Conservation (phyloP, 305 asterid genomes). For the Fraxinus floribunda region DNA sequence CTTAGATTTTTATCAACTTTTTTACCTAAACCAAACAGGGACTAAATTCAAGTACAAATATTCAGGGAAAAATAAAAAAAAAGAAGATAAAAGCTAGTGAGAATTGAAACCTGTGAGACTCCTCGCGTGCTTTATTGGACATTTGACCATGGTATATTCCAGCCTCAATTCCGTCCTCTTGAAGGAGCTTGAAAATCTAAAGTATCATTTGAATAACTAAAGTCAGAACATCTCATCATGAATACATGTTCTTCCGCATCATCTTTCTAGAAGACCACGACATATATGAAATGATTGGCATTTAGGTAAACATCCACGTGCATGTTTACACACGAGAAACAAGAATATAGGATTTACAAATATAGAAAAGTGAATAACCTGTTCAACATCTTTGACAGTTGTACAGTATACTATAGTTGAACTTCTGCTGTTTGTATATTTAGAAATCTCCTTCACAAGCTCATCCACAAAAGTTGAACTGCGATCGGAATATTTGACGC, state of each 20-base stretch:
- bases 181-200: slow-evolving; percentile 59
- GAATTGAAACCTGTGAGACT: slow-evolving; percentile 64
- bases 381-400: slow-evolving; percentile 79
- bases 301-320: slow-evolving; percentile 12
- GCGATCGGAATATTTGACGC: slow-evolving; percentile 61
- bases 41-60: not conserved
- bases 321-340: slow-evolving; percentile 2
- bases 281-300: slow-evolving; percentile 5
- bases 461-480: slow-evolving; percentile 56
- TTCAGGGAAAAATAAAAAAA: not conserved
- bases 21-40: not conserved
- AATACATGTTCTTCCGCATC: not conserved
- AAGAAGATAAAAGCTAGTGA: not conserved
- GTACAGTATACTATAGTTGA: slow-evolving; percentile 87
- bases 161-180: slow-evolving; percentile 57
- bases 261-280: slow-evolving; percentile 3
- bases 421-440: slow-evolving; percentile 47
- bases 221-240: slow-evolving; percentile 13
- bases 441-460: slow-evolving; percentile 60
- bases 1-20: not conserved
- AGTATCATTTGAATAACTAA: slow-evolving; percentile 23
- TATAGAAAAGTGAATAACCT: slow-evolving; percentile 41
- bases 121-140: slow-evolving; percentile 79
- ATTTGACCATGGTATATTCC: slow-evolving; percentile 93
- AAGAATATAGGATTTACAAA: slow-evolving; percentile 19